Evolutionary conservation across 2,329 filamentous ascomycete species (phyloP).

Genomic region (Fusarium tjaetaba): DNA sequence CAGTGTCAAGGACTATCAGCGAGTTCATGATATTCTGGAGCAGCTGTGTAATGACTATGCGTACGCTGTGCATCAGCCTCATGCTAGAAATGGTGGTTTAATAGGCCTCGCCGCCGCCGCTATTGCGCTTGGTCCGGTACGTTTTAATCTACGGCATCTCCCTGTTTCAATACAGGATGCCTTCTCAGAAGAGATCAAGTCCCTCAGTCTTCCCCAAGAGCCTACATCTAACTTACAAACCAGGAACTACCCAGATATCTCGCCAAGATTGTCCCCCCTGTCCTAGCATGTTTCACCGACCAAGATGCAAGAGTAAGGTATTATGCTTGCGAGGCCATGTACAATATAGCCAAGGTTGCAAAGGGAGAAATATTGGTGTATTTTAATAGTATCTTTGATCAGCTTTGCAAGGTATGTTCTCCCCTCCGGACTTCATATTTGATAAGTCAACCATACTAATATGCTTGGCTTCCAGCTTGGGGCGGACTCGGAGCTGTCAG

Average conservation of each 20-base stretch:
- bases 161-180: neutral
- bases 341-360: slow-evolving; percentile 99
- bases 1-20: slow-evolving; percentile 78
- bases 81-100: slow-evolving; percentile 94
- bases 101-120: slow-evolving; percentile 96
- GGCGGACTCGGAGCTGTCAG: slow-evolving; percentile 93
- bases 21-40: slow-evolving; percentile 87
- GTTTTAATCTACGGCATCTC: slow-evolving; percentile 48
- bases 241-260: slow-evolving; percentile 93
- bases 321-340: slow-evolving; percentile 99
- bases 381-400: slow-evolving; percentile 99
- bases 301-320: slow-evolving; percentile 97
- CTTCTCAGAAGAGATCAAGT: neutral
- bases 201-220: neutral
- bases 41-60: slow-evolving; percentile 98
- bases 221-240: slow-evolving; percentile 4
- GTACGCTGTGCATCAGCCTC: slow-evolving; percentile 95
- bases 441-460: neutral
- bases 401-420: slow-evolving; percentile 82
- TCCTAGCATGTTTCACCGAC: slow-evolving; percentile 96
- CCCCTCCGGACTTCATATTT: neutral
- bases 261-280: slow-evolving; percentile 92
- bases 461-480: slow-evolving; percentile 71
- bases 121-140: slow-evolving; percentile 90
- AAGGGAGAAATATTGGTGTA: slow-evolving; percentile 97